Conservation (phyloP, 140 eudicot genomes). For the Bidens hawaiensis region DNA sequence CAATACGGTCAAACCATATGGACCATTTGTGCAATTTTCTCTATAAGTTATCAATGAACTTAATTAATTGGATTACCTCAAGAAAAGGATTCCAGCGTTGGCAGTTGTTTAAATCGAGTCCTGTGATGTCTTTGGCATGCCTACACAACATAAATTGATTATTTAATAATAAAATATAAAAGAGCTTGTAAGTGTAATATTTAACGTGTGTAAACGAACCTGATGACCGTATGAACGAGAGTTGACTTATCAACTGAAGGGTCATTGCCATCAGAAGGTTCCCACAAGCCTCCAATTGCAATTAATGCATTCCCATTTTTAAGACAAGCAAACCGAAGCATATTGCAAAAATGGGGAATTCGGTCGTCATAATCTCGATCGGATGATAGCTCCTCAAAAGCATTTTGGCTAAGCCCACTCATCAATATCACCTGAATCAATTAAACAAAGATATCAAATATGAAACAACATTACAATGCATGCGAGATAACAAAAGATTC, state of each 20-base stretch:
- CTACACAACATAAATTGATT: constrained; percentile 27
- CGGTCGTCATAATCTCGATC: constrained; percentile 73
- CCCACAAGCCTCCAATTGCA: constrained; percentile 93
- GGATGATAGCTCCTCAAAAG: constrained; percentile 84
- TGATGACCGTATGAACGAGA: constrained; percentile 59
- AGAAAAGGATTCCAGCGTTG: constrained; percentile 82
- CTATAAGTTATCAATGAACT: no score
- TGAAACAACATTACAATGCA: background rate
- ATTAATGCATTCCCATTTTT: constrained; percentile 49
- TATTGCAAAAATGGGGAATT: constrained; percentile 81
- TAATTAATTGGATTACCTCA: constrained; percentile 50
- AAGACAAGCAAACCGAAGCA: constrained; percentile 79
- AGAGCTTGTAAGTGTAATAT: background rate
- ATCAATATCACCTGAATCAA: constrained; percentile 63
- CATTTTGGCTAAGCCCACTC: constrained; percentile 90
- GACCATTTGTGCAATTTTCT: no score
- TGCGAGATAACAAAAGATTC: background rate
- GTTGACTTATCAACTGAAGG: constrained; percentile 77
- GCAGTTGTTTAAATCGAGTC: constrained; percentile 75
- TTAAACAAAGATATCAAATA: constrained; percentile 2
- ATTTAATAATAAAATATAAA: background rate
- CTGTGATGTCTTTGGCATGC: constrained; percentile 71
- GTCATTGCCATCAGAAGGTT: constrained; percentile 71
- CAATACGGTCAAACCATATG: no score
- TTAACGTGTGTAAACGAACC: constrained; percentile 35